Conservation (phyloP, 441 rosid genomes). For the Populus hybrid region DNA sequence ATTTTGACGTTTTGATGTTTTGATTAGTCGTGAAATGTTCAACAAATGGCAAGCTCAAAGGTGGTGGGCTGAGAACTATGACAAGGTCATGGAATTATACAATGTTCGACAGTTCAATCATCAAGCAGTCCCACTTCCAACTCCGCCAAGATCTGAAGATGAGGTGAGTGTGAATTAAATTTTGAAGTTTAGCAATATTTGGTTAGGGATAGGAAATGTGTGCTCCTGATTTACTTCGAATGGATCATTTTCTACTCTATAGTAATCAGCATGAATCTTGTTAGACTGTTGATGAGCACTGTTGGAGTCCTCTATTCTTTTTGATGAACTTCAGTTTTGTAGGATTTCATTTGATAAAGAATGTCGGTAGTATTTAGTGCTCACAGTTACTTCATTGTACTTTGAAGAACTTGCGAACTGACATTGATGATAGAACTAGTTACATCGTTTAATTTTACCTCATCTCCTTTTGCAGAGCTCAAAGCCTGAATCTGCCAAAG, state of each 20-base stretch:
- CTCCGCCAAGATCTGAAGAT: slow-evolving; percentile 69
- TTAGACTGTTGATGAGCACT: neutral
- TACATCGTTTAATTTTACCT: neutral
- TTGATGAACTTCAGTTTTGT: neutral
- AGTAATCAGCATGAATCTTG: slow-evolving; percentile 1
- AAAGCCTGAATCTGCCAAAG: slow-evolving; percentile 58
- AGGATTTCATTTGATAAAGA: neutral
- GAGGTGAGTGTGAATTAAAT: slow-evolving; percentile 45
- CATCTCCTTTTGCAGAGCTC: slow-evolving; percentile 36
- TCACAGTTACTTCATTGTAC: neutral
- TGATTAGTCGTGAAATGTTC: slow-evolving; percentile 89
- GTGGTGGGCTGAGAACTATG: slow-evolving; percentile 95
- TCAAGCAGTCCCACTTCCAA: slow-evolving; percentile 64
- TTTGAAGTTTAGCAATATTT: neutral
- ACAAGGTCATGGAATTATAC: slow-evolving; percentile 90
- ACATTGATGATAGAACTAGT: neutral
- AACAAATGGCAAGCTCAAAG: slow-evolving; percentile 94
- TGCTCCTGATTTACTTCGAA: neutral
- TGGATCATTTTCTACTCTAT: neutral
- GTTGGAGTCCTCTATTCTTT: neutral
- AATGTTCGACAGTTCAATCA: slow-evolving; percentile 74
- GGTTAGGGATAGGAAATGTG: neutral
- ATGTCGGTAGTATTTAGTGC: neutral
- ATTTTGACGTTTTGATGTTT: slow-evolving; percentile 8
- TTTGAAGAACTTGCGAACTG: neutral